phyloP scores from a whole-genome alignment of 495 filamentous ascomycete genomes.

The Penicillium cosmopolitanum region DNA sequence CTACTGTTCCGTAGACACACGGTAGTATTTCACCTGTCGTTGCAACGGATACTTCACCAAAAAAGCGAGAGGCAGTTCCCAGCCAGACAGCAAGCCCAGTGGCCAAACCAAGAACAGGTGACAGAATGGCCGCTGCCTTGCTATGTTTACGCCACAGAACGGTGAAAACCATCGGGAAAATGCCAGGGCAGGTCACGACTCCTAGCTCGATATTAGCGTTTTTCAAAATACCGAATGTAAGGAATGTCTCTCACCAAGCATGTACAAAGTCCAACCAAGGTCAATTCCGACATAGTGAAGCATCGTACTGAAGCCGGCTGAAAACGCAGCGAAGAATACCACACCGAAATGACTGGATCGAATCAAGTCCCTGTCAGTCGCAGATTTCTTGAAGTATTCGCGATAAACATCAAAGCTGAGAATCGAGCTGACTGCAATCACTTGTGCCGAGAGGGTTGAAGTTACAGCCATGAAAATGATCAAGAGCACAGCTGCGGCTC shows the following conservation, averaged over 20 bases:
- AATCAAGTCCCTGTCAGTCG: slow-evolving; percentile 43
- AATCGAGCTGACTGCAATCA: slow-evolving; percentile 48
- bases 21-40: slow-evolving; percentile 49
- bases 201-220: slow-evolving; percentile 20
- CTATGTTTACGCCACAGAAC: slow-evolving; percentile 54
- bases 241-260: slow-evolving; percentile 35
- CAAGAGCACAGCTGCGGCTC: slow-evolving; percentile 43
- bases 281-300: slow-evolving; percentile 43
- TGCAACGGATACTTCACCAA: slow-evolving; percentile 49
- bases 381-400: slow-evolving; percentile 48
- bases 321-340: slow-evolving; percentile 48
- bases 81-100: slow-evolving; percentile 54
- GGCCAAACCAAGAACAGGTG: slow-evolving; percentile 45
- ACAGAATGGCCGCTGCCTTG: slow-evolving; percentile 45
- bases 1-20: slow-evolving; percentile 48
- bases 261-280: slow-evolving; percentile 41
- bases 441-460: slow-evolving; percentile 45
- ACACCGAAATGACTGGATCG: slow-evolving; percentile 46
- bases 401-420: slow-evolving; percentile 48
- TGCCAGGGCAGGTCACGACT: slow-evolving; percentile 46
- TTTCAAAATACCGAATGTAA: background rate
- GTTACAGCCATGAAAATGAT: slow-evolving; percentile 53
- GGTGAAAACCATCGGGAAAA: slow-evolving; percentile 55
- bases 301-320: slow-evolving; percentile 40
- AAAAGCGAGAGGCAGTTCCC: slow-evolving; percentile 42